Evolutionary conservation across 805 yeast species (phyloP).

Genomic region (Schizosaccharomyces osmophilus): DNA sequence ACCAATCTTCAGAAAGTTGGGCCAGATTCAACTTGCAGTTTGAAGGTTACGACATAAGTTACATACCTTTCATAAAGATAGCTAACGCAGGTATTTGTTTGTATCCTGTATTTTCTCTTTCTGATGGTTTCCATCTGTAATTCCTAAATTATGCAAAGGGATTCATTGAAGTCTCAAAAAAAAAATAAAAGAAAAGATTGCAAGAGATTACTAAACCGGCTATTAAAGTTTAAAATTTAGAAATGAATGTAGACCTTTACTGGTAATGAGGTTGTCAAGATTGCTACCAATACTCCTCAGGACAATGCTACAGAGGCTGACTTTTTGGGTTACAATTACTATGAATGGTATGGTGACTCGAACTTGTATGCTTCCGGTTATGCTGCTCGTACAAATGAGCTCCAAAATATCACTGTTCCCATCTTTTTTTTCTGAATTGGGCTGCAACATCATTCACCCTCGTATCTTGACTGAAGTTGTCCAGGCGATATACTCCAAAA

Average conservation of each 20-base stretch:
- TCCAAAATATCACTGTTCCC: constrained; percentile 44
- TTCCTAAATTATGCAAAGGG: too few relatives aligned
- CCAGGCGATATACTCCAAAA: constrained; percentile 29
- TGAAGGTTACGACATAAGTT: too few relatives aligned
- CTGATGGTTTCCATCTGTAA: too few relatives aligned
- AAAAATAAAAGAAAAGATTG: too few relatives aligned
- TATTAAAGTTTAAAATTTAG: too few relatives aligned
- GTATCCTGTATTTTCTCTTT: too few relatives aligned
- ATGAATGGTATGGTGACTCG: constrained; percentile 64
- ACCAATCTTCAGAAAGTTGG: too few relatives aligned
- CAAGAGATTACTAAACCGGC: too few relatives aligned
- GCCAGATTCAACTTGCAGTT: too few relatives aligned
- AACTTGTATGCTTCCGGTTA: constrained; percentile 41
- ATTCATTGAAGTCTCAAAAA: too few relatives aligned
- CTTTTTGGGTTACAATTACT: constrained; percentile 70
- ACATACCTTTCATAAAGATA: too few relatives aligned
- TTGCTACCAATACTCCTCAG: constrained; percentile 33
- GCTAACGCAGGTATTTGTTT: too few relatives aligned
- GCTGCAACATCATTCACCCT: constrained; percentile 50
- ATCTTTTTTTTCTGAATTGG: constrained; percentile 63
- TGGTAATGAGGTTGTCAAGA: constrained; percentile 86
- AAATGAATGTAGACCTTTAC: constrained; percentile 28
- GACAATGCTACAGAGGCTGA: constrained; percentile 24
- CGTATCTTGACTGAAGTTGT: constrained; percentile 62
- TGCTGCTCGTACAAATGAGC: constrained; percentile 44